Evolutionary conservation across 2,329 filamentous ascomycete genomes (phyloP), one percentile per base, ranked within the genome.

Genomic region (Cladophialophora exuberans): DNA sequence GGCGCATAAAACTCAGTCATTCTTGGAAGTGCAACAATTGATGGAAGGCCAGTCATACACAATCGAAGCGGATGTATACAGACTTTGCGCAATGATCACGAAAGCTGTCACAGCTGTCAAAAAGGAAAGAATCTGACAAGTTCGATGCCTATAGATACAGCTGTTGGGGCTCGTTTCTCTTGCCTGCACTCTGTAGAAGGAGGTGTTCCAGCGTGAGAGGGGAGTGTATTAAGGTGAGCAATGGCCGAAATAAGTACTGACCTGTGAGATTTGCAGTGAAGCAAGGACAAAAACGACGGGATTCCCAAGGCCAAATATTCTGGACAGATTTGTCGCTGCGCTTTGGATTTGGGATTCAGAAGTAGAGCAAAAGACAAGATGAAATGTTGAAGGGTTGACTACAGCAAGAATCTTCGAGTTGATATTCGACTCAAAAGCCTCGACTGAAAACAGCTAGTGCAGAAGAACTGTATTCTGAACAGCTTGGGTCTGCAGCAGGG

Each of bases 1-100:
- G 70, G 70, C 55, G 68, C 66, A 66, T 72, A 74, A n/a, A n/a
- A n/a, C 41, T 67, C 70, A 62, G 69, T 72, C 73, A 75, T 75
- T 61, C 53, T 61, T 57, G 35, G 33, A 57, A 49, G 48, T 54
- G 52, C 52, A 57, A 46, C 52, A 54, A 46, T 36, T 54, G 43
- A 52, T 48, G 41, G 33, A 54, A 51, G 10, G 44, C 43, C 52
- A 50, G 58, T 61, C 54, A 61, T 55, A 56, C 39, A 38, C 26
- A 28, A 44, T 53, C 31, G 45, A 28, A 35, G 45, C 54, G 54
- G 54, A 31, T 54, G 28, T 42, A 57, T 50, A 57, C 54, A 60
- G 54, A 31, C 43, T 38, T 31, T 52, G 35, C 25, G 38, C 47
- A 26, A 25, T 38, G 30, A 35, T 31, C 45, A 42, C 38, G 23